Evolutionary conservation across 768 basidiomycete species (phyloP), one percentile per base, ranked within the genome.

Genomic region (Polyporus arcularius): DNA sequence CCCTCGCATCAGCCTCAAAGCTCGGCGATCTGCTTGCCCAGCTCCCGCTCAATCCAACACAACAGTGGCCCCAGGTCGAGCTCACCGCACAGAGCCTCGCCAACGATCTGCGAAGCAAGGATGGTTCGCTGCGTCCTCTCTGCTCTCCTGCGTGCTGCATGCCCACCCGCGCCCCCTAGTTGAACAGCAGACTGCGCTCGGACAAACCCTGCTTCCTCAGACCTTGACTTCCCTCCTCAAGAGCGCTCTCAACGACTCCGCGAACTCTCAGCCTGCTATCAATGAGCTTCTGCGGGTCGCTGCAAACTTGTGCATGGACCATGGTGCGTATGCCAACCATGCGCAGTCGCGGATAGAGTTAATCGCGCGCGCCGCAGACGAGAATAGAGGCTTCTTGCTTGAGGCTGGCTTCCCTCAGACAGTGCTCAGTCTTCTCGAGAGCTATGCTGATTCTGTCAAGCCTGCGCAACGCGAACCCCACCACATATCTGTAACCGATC

Each of bases 251-350:
- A 76, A 80, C 57, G 83, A 80, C 45, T 70, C 80, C 5, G 63
- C 79, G 5, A 73, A 71, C 55, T 73, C 78, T 59, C 78, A 83
- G 52, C 68, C 80, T 9, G 81, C 82, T 10, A 77, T 86, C 26
- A 83, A 82, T 60, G 89, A 94, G 70, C 74, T 92, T 32, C 81
- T 94, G 55, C 82, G 92, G 58, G 85, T 92, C 14, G 85, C 85
- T 28, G 92, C 92, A 12, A 94, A 94, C 73, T 74, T 94, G 16
- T 92, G 90, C 72, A 86, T 92, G 75, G 90, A 94, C 70, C 90
- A 94, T 67, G 86, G 90, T 86, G 65, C 61, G 84, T 71, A 26
- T 18, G 15, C 31, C 41, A 46, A 51, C 42, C 28, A n/a, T 30
- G 11, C 45, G 38, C 41, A 30, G 21, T 12, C n/a, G 11, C 18